Evolutionary conservation across 2,329 filamentous ascomycete genomes (phyloP).

Genomic region (Aspergillus sp.): DNA sequence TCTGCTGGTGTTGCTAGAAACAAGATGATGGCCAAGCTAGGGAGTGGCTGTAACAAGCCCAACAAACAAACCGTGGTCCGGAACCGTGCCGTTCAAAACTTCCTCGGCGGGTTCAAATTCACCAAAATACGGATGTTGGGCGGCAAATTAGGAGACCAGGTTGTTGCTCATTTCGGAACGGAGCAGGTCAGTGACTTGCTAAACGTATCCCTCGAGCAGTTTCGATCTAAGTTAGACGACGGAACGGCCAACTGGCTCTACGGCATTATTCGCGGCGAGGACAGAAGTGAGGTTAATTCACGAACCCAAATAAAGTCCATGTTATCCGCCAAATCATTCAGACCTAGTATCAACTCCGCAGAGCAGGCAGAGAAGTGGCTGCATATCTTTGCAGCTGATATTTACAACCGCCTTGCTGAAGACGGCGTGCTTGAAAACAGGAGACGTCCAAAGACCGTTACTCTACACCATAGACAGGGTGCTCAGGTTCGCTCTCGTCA

Average conservation of each 20-base stretch:
- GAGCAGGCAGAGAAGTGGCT: slow-evolving; percentile 83
- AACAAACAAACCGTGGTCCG: slow-evolving; percentile 92
- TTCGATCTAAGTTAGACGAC: slow-evolving; percentile 72
- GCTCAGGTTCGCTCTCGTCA: slow-evolving; percentile 68
- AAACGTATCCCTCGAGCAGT: slow-evolving; percentile 62
- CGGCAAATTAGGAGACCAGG: slow-evolving; percentile 84
- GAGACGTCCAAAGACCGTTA: slow-evolving; percentile 76
- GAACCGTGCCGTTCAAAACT: slow-evolving; percentile 70
- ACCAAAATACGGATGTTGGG: slow-evolving; percentile 94
- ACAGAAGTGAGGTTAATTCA: slow-evolving; percentile 80
- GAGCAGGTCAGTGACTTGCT: slow-evolving; percentile 72
- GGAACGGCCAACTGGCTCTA: slow-evolving; percentile 84
- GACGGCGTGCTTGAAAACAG: slow-evolving; percentile 85
- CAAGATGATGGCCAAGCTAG: slow-evolving; percentile 93
- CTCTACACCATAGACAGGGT: slow-evolving; percentile 71
- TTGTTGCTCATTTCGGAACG: slow-evolving; percentile 72
- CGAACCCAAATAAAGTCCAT: slow-evolving; percentile 94
- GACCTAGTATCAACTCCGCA: slow-evolving; percentile 68
- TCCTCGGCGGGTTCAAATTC: slow-evolving; percentile 80
- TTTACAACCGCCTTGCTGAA: slow-evolving; percentile 80
- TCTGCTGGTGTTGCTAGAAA: slow-evolving; percentile 83
- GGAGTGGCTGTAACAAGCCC: slow-evolving; percentile 85
- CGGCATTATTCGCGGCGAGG: slow-evolving; percentile 75
- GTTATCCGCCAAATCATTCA: slow-evolving; percentile 92
- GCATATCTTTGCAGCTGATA: slow-evolving; percentile 84